These are phyloP conservation scores for Setaria italica DNA, from an alignment of 202 grass and related monocot genomes.

Conservation along the genomic window DNA sequence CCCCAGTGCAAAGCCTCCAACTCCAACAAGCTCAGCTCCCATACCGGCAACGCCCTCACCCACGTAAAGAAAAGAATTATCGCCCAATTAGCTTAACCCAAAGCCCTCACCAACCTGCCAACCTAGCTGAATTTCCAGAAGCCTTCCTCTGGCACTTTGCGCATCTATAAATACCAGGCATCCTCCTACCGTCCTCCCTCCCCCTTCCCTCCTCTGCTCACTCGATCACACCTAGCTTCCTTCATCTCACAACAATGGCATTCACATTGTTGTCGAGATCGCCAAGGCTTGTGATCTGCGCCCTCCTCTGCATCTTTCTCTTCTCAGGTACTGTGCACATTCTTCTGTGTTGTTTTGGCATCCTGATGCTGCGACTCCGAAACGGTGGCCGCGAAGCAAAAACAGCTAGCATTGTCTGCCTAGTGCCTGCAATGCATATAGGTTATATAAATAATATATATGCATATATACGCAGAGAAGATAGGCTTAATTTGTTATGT, in stretches of 20 bases:
- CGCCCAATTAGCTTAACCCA: slow-evolving; percentile 46
- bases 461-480: neutral
- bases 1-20: slow-evolving; percentile 19
- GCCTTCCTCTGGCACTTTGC: neutral
- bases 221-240: slow-evolving; percentile 10
- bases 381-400: neutral
- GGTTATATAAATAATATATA: neutral
- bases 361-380: neutral
- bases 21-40: slow-evolving; percentile 42
- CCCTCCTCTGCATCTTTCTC: slow-evolving; percentile 59
- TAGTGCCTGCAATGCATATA: neutral
- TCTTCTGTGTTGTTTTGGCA: neutral
- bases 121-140: neutral
- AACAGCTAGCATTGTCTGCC: neutral
- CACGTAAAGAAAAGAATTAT: slow-evolving; percentile 99
- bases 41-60: slow-evolving; percentile 52
- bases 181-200: slow-evolving; percentile 45
- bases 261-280: slow-evolving; percentile 27
- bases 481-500: neutral
- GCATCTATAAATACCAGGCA: slow-evolving; percentile 38
- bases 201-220: slow-evolving; percentile 41
- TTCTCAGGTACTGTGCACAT: slow-evolving; percentile 56
- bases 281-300: slow-evolving; percentile 23
- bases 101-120: slow-evolving; percentile 42
- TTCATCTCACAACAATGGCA: slow-evolving; percentile 37